Percentiles rank a stretch among this genome's conserved stretches.
Conservation (phyloP, 2,329 filamentous ascomycete species). For the Ceratocystis variospora region DNA sequence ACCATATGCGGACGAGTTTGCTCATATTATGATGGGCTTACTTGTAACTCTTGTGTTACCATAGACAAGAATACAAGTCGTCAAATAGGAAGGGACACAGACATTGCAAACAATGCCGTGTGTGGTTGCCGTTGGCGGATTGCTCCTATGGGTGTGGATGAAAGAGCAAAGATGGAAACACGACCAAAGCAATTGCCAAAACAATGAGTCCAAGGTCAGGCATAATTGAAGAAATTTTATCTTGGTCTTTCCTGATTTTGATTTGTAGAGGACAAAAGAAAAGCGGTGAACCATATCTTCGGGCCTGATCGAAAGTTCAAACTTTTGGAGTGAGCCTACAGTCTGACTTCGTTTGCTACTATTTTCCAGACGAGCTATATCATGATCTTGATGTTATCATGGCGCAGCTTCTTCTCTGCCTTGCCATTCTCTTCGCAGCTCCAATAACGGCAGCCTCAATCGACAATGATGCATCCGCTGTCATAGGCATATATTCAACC, state of each 20-base stretch:
- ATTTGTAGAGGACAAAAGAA: neutral
- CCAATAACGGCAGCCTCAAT: neutral
- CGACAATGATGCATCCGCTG: neutral
- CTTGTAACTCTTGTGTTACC: constrained; percentile 5
- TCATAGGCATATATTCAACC: constrained; percentile 9
- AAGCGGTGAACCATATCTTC: neutral
- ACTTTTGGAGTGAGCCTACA: neutral
- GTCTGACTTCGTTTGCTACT: neutral
- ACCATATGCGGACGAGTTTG: too few relatives aligned
- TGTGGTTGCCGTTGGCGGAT: neutral
- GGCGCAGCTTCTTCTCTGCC: neutral
- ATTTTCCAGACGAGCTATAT: neutral
- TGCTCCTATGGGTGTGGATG: neutral
- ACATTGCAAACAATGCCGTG: constrained; percentile 2
- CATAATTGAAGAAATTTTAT: neutral
- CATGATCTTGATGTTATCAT: neutral
- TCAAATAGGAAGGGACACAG: neutral
- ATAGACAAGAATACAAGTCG: neutral
- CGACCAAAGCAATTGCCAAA: neutral
- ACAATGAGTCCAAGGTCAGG: neutral
- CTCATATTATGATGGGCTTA: too few relatives aligned
- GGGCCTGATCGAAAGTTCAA: neutral
- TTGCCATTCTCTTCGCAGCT: neutral
- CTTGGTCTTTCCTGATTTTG: neutral
- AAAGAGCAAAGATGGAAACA: neutral